These are phyloP conservation scores for Suhomyces xylopsoci DNA, from an alignment of 805 yeast genomes.

Conservation along the genomic window DNA sequence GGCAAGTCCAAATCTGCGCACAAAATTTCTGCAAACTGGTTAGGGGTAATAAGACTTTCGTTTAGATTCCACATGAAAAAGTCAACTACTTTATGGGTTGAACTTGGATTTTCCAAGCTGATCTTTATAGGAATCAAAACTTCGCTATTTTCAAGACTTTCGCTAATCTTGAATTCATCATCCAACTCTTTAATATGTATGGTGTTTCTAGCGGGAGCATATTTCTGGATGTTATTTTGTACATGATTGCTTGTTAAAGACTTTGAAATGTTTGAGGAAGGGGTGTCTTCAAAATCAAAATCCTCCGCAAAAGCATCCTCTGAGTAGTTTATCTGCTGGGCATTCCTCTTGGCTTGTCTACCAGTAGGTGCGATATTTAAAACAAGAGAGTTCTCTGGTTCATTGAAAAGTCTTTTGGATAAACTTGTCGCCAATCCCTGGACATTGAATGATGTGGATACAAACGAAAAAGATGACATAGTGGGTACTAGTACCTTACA, in stretches of 20 bases:
- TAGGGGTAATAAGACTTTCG: conserved; percentile 67
- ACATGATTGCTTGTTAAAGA: conserved; percentile 32
- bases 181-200: conserved; percentile 21
- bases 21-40: conserved; percentile 67
- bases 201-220: conserved; percentile 23
- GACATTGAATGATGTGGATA: conserved; percentile 42
- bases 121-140: conserved; percentile 65
- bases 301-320: conserved; percentile 23
- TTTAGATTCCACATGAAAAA: conserved; percentile 72
- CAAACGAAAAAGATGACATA: conserved; percentile 15
- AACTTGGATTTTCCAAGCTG: conserved; percentile 55
- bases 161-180: conserved; percentile 18
- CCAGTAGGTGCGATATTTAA: conserved; percentile 68
- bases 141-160: conserved; percentile 36
- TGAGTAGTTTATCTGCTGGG: conserved; percentile 75
- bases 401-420: conserved; percentile 60
- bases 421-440: conserved; percentile 82
- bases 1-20: conserved; percentile 85
- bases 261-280: conserved; percentile 14
- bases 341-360: conserved; percentile 70
- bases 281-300: conserved; percentile 23
- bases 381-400: conserved; percentile 69
- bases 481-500: background rate
- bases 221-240: conserved; percentile 28
- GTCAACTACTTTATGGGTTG: conserved; percentile 51